A percentile compares a stretch with the other conserved stretches of the same genome.
Evolutionary conservation across 352 stramenopile genomes (phyloP).

Genomic region (Phytophthora melonis): DNA sequence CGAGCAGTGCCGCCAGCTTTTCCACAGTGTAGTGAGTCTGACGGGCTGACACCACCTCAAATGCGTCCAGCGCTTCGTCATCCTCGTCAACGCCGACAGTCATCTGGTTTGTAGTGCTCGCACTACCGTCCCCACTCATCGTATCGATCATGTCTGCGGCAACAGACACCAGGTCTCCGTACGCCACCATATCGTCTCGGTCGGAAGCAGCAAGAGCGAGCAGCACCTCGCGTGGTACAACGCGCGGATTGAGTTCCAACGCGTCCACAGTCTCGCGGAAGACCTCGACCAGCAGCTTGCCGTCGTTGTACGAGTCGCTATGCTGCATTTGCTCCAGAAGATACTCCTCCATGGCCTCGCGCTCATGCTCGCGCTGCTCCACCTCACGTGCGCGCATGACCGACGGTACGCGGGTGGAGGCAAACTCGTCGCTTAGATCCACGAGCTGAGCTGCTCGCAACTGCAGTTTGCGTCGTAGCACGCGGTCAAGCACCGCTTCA

Average conservation of each 20-base stretch:
- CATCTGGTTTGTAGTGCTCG: constrained; percentile 14
- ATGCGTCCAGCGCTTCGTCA: constrained; percentile 39
- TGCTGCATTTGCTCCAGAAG: constrained; percentile 71
- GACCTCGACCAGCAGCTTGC: constrained; percentile 55
- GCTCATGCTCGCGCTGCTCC: constrained; percentile 45
- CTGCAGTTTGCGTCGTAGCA: constrained; percentile 66
- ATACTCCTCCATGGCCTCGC: constrained; percentile 63
- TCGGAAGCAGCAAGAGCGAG: constrained; percentile 62
- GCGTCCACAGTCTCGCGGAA: constrained; percentile 51
- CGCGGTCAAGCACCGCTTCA: constrained; percentile 61
- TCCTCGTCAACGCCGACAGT: constrained; percentile 1
- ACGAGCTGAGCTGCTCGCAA: constrained; percentile 53
- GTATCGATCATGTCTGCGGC: constrained; percentile 62
- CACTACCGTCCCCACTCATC: constrained; percentile 26
- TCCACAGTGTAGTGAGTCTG: constrained; percentile 58
- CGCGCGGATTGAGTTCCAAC: constrained; percentile 45
- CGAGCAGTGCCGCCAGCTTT: constrained; percentile 48
- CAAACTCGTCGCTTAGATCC: constrained; percentile 69
- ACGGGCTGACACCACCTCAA: constrained; percentile 38
- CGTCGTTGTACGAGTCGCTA: constrained; percentile 74
- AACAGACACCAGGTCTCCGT: constrained; percentile 54
- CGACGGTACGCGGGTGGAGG: constrained; percentile 59
- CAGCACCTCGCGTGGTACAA: constrained; percentile 52
- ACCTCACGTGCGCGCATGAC: constrained; percentile 47
- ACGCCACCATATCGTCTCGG: constrained; percentile 70